These are phyloP conservation scores for Rhodofomes roseus DNA, from an alignment of 1,284 basidiomycete genomes.

Conservation along the genomic window DNA sequence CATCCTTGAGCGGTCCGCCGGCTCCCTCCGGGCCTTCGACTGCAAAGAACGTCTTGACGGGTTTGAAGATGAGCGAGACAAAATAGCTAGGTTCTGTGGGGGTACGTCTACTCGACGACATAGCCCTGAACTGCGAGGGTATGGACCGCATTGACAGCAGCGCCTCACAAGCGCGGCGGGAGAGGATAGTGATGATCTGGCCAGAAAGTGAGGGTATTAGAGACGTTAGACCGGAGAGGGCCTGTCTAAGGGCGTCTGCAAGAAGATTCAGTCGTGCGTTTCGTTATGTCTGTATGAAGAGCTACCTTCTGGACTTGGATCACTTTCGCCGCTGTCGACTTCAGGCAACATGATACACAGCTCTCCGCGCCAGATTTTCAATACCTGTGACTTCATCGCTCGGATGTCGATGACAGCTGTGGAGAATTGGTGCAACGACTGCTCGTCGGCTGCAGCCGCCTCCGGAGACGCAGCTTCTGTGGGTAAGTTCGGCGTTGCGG, in stretches of 20 bases:
- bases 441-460: constrained; percentile 55
- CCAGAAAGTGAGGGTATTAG: constrained; percentile 52
- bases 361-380: constrained; percentile 61
- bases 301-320: constrained; percentile 50
- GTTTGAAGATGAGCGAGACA: constrained; percentile 75
- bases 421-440: constrained; percentile 55
- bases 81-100: constrained; percentile 84
- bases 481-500: constrained; percentile 47
- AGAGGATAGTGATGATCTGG: constrained; percentile 72
- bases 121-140: constrained; percentile 82
- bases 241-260: constrained; percentile 55
- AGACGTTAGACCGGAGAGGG: constrained; percentile 44
- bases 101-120: constrained; percentile 62
- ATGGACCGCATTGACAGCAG: constrained; percentile 86
- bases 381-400: constrained; percentile 46
- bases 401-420: constrained; percentile 64
- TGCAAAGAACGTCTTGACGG: constrained; percentile 78
- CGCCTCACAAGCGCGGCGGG: constrained; percentile 78
- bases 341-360: constrained; percentile 59
- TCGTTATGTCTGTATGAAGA: constrained; percentile 40
- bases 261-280: no score
- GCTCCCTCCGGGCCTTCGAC: constrained; percentile 50
- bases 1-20: constrained; percentile 54
- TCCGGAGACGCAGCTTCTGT: constrained; percentile 51
- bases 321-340: constrained; percentile 28